phyloP scores from a whole-genome alignment of 345 rosid genomes.

The Eucalyptus paniculata region DNA sequence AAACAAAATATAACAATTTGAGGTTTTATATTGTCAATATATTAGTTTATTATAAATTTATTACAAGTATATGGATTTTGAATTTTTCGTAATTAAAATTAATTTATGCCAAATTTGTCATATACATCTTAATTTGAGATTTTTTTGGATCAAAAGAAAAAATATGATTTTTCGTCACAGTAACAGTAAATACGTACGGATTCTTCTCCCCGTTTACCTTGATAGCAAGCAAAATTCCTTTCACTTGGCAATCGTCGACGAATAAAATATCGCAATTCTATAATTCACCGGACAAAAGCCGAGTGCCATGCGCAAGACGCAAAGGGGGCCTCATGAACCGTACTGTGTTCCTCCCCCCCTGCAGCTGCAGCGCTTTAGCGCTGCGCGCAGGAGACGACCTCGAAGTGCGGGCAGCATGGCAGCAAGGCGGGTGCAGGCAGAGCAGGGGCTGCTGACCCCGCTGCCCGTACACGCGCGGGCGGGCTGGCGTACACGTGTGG shows the following conservation, averaged over 20 bases:
- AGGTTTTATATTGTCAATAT: too few species aligned
- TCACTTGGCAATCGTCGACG: background rate
- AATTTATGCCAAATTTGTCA: too few species aligned
- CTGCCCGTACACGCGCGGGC: background rate
- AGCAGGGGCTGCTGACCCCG: background rate
- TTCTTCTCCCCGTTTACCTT: background rate
- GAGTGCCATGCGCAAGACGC: background rate
- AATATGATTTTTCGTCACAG: too few species aligned
- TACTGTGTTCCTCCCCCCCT: background rate
- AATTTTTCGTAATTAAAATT: too few species aligned
- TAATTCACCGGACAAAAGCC: background rate
- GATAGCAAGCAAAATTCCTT: background rate
- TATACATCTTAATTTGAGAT: too few species aligned
- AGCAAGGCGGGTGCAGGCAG: background rate
- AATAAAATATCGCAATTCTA: background rate
- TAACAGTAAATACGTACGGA: background rate
- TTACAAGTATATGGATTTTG: too few species aligned
- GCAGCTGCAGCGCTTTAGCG: background rate
- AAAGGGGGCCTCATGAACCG: background rate
- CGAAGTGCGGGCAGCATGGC: background rate
- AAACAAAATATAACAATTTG: too few species aligned
- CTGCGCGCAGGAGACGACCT: background rate
- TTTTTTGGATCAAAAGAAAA: too few species aligned
- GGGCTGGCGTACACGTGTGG: background rate
- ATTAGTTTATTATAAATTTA: too few species aligned